Percentiles rank a stretch among this genome's conserved stretches.
Evolutionary conservation across 2,329 filamentous ascomycete genomes (phyloP).

Genomic region (Dryadomyces quercivorus): DNA sequence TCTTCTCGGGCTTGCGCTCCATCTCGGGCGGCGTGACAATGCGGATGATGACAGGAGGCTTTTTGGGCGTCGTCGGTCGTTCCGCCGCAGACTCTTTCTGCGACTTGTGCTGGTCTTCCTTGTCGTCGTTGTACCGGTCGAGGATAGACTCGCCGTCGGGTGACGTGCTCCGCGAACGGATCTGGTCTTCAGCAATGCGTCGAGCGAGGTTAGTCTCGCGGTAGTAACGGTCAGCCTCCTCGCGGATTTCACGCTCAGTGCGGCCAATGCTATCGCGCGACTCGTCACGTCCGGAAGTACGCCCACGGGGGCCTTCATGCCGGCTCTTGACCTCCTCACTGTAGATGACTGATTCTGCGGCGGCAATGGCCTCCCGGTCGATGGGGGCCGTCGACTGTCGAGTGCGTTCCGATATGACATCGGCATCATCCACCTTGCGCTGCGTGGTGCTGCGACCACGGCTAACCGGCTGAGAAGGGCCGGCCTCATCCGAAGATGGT

Average conservation of each 20-base stretch:
- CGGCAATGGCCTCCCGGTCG: conserved; percentile 30
- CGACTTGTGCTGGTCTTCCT: background rate
- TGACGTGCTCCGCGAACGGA: conserved; percentile 38
- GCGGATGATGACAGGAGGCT: conserved; percentile 20
- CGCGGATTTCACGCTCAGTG: conserved; percentile 23
- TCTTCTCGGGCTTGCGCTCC: conserved; percentile 30
- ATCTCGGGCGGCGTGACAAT: conserved; percentile 45
- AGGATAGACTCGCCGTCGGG: conserved; percentile 38
- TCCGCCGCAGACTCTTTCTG: background rate
- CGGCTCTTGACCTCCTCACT: conserved; percentile 22
- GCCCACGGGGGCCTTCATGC: conserved; percentile 11
- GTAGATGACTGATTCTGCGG: conserved; percentile 31
- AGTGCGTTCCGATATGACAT: conserved; percentile 30
- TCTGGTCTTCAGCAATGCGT: conserved; percentile 40
- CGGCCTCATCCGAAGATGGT: background rate
- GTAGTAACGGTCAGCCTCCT: conserved; percentile 46
- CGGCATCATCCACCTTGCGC: conserved; percentile 33
- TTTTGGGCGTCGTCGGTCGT: conserved; percentile 17
- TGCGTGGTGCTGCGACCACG: conserved; percentile 27
- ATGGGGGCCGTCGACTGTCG: conserved; percentile 36
- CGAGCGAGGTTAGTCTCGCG: conserved; percentile 41
- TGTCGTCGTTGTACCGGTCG: conserved; percentile 35
- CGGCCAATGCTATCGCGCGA: conserved; percentile 10
- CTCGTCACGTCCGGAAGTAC: conserved; percentile 5
- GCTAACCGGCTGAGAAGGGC: background rate